Percentiles rank a stretch among this genome's conserved stretches.
Conservation (phyloP, 164 flowering plant genomes). For the Annona squamosa region DNA sequence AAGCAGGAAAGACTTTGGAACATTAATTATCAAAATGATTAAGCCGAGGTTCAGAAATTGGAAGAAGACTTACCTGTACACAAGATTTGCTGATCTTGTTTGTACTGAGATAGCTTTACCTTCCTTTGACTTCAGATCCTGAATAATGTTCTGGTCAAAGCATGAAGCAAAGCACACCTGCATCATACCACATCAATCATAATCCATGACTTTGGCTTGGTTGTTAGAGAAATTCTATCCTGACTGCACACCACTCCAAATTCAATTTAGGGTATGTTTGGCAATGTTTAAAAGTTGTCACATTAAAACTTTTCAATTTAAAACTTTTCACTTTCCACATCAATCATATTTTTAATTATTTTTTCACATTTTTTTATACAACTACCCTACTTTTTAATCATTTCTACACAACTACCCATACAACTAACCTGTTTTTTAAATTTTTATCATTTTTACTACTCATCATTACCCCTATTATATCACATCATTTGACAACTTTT, state of each 20-base stretch:
- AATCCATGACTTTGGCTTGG: not conserved
- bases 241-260: not conserved
- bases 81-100: constrained; percentile 12
- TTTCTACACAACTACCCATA: too few relatives aligned
- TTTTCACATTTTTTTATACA: too few relatives aligned
- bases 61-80: constrained; percentile 17
- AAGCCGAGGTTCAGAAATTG: not conserved
- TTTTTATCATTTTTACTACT: too few relatives aligned
- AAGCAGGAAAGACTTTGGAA: not conserved
- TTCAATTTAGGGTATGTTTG: too few relatives aligned
- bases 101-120: constrained; percentile 22
- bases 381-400: too few relatives aligned
- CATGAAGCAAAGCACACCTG: constrained; percentile 33
- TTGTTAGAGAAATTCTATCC: not conserved
- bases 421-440: too few relatives aligned
- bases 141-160: constrained; percentile 27
- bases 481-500: too few relatives aligned
- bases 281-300: too few relatives aligned
- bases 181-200: constrained; percentile 4
- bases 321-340: too few relatives aligned
- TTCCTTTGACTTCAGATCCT: constrained; percentile 23
- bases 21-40: not conserved
- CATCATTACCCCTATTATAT: too few relatives aligned
- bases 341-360: too few relatives aligned
- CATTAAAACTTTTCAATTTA: too few relatives aligned